Base-by-base conservation (phyloP, 495 filamentous ascomycete species). In the Thermochaetoides thermophila region DNA sequence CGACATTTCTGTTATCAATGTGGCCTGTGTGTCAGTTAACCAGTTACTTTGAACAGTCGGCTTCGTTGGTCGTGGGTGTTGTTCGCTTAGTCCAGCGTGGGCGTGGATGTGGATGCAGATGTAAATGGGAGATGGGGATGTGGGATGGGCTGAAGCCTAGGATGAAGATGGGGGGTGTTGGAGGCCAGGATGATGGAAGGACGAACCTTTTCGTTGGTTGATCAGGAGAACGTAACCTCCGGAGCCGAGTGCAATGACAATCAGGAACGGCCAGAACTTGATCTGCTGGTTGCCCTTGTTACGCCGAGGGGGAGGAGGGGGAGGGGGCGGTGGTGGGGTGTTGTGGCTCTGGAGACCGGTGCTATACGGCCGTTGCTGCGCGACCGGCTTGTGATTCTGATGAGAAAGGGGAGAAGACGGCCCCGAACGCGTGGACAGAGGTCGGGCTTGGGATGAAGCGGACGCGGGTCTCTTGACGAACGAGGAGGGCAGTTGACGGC, bases 201-300 rank as follows among this genome's bases (percentile, higher is more conserved):
- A 34, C 49, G 40, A 21, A 48, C 52, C 42, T 35, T 43, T 53
- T 17, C 39, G 53, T 40, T 43, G 28, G 37, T 58, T 62, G 14
- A 50, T 52, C 24, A 71, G 39, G 8, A 61, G 39, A 15, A 64
- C 55, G 36, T 69, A 72, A 1, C 53, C 61, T 9, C 53, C 56
- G 11, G 60, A 58, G 7, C 62, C 63, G 0, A 61, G 35, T 0
- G 50, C 58, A 32, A 71, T 59, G 33, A 72, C 50, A 15, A 49
- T 46, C 8, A 66, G 5, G 25, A 72, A 68, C 11, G 62, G 62
- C 63, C 62, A 64, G 45, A 64, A 63, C 43, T 62, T 64, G 44
- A 66, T 43, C 18, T 46, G 29, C 37, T 49, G 45, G 19, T 49
- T 53, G n/a, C n/a, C n/a, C n/a, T n/a, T n/a, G 18, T 47, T 51